phyloP scores from a whole-genome alignment of 2,329 filamentous ascomycete species.

The Sclerotinia subarctica region DNA sequence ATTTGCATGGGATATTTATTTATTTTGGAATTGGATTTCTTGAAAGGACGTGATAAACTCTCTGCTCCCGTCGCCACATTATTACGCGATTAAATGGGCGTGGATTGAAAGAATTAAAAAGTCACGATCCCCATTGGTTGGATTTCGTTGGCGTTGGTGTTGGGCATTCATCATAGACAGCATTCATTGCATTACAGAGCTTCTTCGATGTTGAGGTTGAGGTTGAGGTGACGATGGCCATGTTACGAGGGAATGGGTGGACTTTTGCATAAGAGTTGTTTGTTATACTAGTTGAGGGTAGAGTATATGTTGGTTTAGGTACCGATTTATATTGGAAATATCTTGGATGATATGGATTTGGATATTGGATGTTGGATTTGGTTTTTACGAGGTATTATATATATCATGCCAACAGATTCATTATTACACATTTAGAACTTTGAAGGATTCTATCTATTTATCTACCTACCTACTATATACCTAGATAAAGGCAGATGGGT shows the following conservation, averaged over 20 bases:
- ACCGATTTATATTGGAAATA: not conserved
- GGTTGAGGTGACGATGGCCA: not conserved
- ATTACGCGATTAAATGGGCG: conserved; percentile 56
- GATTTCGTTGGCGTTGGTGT: conserved; percentile 31
- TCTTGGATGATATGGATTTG: not conserved
- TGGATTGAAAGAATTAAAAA: conserved; percentile 17
- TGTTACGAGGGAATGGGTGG: not conserved
- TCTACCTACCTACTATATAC: not conserved
- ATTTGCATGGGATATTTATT: conserved; percentile 87
- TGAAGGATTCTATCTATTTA: not conserved
- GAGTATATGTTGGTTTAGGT: too few relatives aligned
- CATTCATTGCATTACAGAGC: conserved; percentile 30
- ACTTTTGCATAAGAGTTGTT: not conserved
- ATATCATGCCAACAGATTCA: not conserved
- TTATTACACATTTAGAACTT: not conserved
- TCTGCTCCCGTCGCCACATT: conserved; percentile 80
- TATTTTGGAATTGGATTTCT: conserved; percentile 90
- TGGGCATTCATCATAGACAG: conserved; percentile 33
- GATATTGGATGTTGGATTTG: not conserved
- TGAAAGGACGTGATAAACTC: conserved; percentile 89
- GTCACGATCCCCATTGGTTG: conserved; percentile 9
- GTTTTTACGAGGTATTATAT: too few relatives aligned
- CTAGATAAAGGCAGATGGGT: too few relatives aligned
- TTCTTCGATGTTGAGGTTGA: conserved; percentile 15
- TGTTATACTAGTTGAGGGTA: not conserved